Evolutionary conservation across 192 early-diverging fungal species (phyloP).

Genomic region (Linderina pennispora): DNA sequence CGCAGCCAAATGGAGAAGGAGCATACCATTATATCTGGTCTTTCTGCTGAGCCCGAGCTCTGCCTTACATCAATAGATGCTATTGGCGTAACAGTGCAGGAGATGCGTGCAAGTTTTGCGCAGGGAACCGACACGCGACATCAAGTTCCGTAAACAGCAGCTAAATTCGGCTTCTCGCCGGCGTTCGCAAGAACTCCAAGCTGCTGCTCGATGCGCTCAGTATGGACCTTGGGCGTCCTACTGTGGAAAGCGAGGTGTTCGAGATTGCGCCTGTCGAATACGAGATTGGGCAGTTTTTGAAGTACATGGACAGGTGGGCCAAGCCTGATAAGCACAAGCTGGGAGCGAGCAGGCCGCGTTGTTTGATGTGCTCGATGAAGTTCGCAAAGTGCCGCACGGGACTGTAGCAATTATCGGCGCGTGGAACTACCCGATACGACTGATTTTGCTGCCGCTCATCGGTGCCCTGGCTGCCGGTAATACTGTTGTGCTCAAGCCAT

Average conservation of each 20-base stretch:
- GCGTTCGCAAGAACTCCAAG: slow-evolving; percentile 57
- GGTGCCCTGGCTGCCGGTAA: slow-evolving; percentile 90
- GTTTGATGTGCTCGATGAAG: slow-evolving; percentile 40
- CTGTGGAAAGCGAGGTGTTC: slow-evolving; percentile 44
- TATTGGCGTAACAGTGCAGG: slow-evolving; percentile 35
- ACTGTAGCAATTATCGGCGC: slow-evolving; percentile 65
- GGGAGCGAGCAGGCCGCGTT: slow-evolving; percentile 31
- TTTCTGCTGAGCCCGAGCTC: slow-evolving; percentile 20
- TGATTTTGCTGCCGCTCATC: slow-evolving; percentile 67
- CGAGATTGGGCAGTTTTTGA: slow-evolving; percentile 51
- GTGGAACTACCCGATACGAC: slow-evolving; percentile 61
- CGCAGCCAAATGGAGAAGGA: no score
- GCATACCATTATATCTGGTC: no score
- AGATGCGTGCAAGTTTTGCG: slow-evolving; percentile 41
- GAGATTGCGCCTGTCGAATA: slow-evolving; percentile 49
- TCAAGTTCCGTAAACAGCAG: slow-evolving; percentile 48
- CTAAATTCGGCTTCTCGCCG: slow-evolving; percentile 52
- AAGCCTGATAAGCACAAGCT: slow-evolving; percentile 36
- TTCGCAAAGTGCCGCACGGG: slow-evolving; percentile 74
- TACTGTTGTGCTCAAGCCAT: slow-evolving; percentile 76
- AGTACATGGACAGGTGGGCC: slow-evolving; percentile 57
- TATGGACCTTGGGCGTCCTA: slow-evolving; percentile 55
- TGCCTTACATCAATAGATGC: slow-evolving; percentile 38
- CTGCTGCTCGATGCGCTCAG: slow-evolving; percentile 48
- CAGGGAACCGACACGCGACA: slow-evolving; percentile 18